Base-by-base conservation (phyloP, 164 flowering plant species). In the Dillenia suffruticosa region DNA sequence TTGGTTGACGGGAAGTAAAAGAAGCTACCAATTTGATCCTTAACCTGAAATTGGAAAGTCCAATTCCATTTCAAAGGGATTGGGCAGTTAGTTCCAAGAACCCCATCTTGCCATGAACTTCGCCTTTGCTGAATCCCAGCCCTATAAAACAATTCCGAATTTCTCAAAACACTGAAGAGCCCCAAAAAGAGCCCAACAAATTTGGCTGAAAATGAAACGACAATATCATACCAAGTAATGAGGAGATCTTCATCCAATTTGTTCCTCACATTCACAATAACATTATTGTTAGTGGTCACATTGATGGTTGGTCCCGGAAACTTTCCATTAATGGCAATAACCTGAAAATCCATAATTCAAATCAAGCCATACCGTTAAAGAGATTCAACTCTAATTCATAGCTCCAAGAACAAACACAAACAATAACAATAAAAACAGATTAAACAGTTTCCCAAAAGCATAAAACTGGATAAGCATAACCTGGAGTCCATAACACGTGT, bases 1-100 rank as follows among this genome's bases (percentile, higher is more conserved):
- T 84, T 72, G 55, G 82, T 77, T 0, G 97, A 91, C 9, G 97
- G 99, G 81, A 86, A 95, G 81, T 95, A 95, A 70, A 74, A 92
- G 81, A 81, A 95, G 72, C 99, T 95, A 54, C 99, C 99, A 63
- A 95, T 79, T 68, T 95, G 99, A 72, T 95, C 99, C 84, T 95
- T 95, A 9, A 95, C 96, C 65, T 95, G 99, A 70, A 95, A 95
- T 50, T 82, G 72, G 68, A 92, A 91, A 62, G 99, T 92, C 89
- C 92, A 95, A 61, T 91, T 92, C 96, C 96, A 92, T 72, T 72
- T 77, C 12, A 79, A 58, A 32, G 94, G 99, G 63, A 95, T 95
- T 4, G 99, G 99, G 58, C 99, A 95, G 62, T 84, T 95, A 0
- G 99, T 94, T 12, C 99, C 99, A 16, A 69, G 78, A 62, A 95